Percentiles rank a stretch among this genome's conserved stretches.
phyloP scores from a whole-genome alignment of 164 flowering plant species.

The Vitis riparia region DNA sequence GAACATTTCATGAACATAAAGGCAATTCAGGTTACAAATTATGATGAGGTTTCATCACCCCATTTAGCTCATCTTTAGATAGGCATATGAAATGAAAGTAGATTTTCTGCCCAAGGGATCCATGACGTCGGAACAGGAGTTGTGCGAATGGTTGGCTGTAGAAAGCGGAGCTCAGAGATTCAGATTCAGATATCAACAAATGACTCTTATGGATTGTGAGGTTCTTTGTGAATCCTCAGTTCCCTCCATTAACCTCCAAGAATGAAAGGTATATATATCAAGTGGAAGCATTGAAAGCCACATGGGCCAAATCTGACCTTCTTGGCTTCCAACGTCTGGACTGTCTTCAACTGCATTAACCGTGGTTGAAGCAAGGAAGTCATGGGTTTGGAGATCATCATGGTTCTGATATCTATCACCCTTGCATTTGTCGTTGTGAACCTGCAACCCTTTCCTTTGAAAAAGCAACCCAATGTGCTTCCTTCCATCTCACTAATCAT shows the following conservation, averaged over 20 bases:
- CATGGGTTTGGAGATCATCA: slow-evolving; percentile 52
- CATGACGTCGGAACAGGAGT: slow-evolving; percentile 54
- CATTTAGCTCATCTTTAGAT: slow-evolving; percentile 13
- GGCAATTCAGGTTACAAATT: slow-evolving; percentile 23
- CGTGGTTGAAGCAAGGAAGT: slow-evolving; percentile 8
- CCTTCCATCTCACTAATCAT: slow-evolving; percentile 55
- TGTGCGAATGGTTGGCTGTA: slow-evolving; percentile 74
- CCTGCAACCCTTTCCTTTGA: slow-evolving; percentile 50
- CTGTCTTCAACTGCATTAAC: slow-evolving; percentile 26
- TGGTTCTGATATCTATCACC: slow-evolving; percentile 60
- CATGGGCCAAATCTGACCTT: slow-evolving; percentile 39
- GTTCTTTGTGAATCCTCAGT: slow-evolving; percentile 45
- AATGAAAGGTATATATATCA: slow-evolving; percentile 11
- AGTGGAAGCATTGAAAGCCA: slow-evolving; percentile 60
- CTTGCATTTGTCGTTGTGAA: slow-evolving; percentile 51
- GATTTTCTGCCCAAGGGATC: slow-evolving; percentile 63
- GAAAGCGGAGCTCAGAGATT: slow-evolving; percentile 15
- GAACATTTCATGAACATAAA: slow-evolving; percentile 26
- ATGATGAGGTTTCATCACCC: slow-evolving; percentile 12
- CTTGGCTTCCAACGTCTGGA: slow-evolving; percentile 47
- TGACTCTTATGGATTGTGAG: slow-evolving; percentile 49
- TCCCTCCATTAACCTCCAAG: slow-evolving; percentile 38
- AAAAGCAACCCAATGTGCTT: slow-evolving; percentile 46
- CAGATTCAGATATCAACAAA: slow-evolving; percentile 2
- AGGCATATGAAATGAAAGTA: not conserved